Base-by-base conservation (phyloP, 495 filamentous ascomycete genomes). In the Aspergillus campestris region DNA sequence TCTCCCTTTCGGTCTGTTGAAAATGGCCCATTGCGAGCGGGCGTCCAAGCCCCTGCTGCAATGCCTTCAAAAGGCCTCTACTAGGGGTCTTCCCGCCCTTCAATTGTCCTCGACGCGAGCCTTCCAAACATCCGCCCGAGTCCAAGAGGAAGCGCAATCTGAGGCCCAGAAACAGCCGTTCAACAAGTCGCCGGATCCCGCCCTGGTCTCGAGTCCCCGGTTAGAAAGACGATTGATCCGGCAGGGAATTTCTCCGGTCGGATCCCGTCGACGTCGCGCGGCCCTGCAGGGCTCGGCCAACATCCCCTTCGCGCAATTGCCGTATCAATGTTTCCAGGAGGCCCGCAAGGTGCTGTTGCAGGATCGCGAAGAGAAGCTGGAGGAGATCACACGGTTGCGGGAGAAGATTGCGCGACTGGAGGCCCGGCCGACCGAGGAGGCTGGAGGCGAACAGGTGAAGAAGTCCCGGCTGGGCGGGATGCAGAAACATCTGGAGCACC, bases 271-370 rank as follows among this genome's bases (percentile, higher is more conserved):
- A 72, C 84, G 89, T 43, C 80, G 89, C 57, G 87, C 82, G 5
- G 85, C 85, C 5, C 62, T 94, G 49, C 80, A 80, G 48, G 71
- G 72, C 13, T 79, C 82, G 8, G 39, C 49, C 47, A 79, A 82
- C 49, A 71, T 95, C 45, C 92, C 91, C 38, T 97, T 99, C 65
- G 85, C 91, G 64, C 85, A 89, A 58, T 67, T 95, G 50, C 90
- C 90, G 31, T 95, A 94, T 67, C 89, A 97, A 73, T 91, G 86
- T 60, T 99, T 95, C 76, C 92, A 99, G 66, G 87, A 95, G 65
- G 92, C 92, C 34, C 82, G 89, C 44, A 85, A 86, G 56, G 62
- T 97, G 31, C 72, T 99, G 35, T 73, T 75, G 41, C 75, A 74
- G 49, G 92, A 99, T 65, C 80, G 92, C 11, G 67, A 81, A 44